Evolutionary conservation across 2,329 filamentous ascomycete genomes (phyloP), one percentile per base, ranked within the genome.

Genomic region (Harringtonia lauricola): DNA sequence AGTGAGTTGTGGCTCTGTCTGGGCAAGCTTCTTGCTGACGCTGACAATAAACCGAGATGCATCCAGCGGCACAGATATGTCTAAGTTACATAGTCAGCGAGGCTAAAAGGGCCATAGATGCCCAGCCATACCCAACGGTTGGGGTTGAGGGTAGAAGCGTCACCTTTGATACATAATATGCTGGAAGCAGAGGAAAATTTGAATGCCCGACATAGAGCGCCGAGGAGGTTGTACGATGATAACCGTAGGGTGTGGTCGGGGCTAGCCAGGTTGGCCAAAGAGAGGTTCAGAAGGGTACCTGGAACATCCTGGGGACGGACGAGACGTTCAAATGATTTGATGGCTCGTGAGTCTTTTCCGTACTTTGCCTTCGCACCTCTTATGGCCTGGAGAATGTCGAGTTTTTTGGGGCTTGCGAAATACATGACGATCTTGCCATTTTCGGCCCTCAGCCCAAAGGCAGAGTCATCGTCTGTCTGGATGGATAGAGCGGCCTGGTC

Each of bases 371-470:
- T 83, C 36, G 78, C 78, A 10, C 64, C 66, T 29, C 77, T 71
- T 42, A 84, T 79, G 12, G 74, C 72, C 57, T 79, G 73, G 4
- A 84, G 63, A 18, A 84, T 69, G 47, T 83, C 79, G 8, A 64
- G 56, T 56, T 80, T 81, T 55, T 74, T 76, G 2, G 76, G 67
- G 50, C 79, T 83, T 17, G 78, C 79, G 57, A 84, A 84, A 55
- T 79, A 82, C 78, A 84, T 82, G 42, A 82, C 72, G 40, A 82
- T 78, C 59, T 79, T 82, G 51, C 80, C 80, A 49, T 77, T 80
- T 52, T 84, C 80, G 3, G 79, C 79, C 40, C 79, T 70, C 24
- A 84, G 62, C 1, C 79, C 80, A 57, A 84, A 84, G 2, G 78
- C 74, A 3, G 74, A 76, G 49, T 83, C 78, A 46, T 83, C 79